These are phyloP conservation scores for Aspergillus candidus DNA, from an alignment of 2,329 filamentous ascomycete species.

Conservation along the genomic window DNA sequence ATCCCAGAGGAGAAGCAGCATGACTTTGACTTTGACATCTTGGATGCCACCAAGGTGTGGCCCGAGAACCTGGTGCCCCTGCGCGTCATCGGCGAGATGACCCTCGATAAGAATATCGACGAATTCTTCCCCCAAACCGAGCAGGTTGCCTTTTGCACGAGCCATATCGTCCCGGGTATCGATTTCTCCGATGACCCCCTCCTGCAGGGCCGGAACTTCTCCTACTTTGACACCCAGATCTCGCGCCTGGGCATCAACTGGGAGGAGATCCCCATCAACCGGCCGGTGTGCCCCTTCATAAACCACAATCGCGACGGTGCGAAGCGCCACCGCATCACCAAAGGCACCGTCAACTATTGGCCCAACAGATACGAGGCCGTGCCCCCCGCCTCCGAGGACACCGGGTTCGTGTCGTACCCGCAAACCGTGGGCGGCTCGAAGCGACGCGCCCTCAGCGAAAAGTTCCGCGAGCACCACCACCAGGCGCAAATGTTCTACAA, in stretches of 20 bases:
- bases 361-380: conserved; percentile 62
- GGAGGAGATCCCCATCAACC: conserved; percentile 71
- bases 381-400: conserved; percentile 57
- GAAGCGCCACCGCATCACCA: conserved; percentile 65
- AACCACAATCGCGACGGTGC: conserved; percentile 72
- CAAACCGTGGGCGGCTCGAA: conserved; percentile 65
- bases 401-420: conserved; percentile 63
- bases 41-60: conserved; percentile 83
- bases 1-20: conserved; percentile 66
- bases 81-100: conserved; percentile 70
- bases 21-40: conserved; percentile 77
- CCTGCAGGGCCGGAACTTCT: conserved; percentile 65
- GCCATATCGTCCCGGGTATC: conserved; percentile 71
- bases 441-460: conserved; percentile 43
- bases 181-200: conserved; percentile 72
- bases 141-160: conserved; percentile 76
- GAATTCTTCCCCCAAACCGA: conserved; percentile 80
- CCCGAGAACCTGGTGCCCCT: conserved; percentile 71
- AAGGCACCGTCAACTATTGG: conserved; percentile 72
- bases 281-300: conserved; percentile 67
- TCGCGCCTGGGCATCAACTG: conserved; percentile 67
- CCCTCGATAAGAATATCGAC: conserved; percentile 72
- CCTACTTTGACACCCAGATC: conserved; percentile 51
- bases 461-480: conserved; percentile 41
- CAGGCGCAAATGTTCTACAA: conserved; percentile 36